phyloP scores from a whole-genome alignment of 164 flowering plant genomes.

The Tinospora cordifolia region DNA sequence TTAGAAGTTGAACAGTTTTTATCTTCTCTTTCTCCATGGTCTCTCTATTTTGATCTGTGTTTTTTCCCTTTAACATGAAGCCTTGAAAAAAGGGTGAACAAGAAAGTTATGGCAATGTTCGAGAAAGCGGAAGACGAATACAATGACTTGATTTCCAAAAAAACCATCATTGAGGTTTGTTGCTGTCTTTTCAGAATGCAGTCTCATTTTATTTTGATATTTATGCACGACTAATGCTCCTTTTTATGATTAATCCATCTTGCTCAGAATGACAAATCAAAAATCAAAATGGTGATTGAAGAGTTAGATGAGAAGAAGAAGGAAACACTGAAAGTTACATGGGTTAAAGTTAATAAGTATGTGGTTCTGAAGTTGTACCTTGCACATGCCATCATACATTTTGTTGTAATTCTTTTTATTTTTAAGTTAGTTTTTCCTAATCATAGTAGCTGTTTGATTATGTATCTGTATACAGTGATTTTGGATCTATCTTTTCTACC shows the following conservation, averaged over 20 bases:
- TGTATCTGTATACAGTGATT: conserved; percentile 54
- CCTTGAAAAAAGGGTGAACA: conserved; percentile 96
- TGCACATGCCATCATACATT: not conserved
- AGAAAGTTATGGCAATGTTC: conserved; percentile 98
- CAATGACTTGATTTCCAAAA: conserved; percentile 80
- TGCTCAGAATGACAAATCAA: conserved; percentile 83
- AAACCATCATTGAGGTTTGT: conserved; percentile 86
- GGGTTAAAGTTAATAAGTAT: conserved; percentile 85
- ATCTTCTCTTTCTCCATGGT: not conserved
- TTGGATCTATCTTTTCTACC: conserved; percentile 96
- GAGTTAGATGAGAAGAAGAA: conserved; percentile 98
- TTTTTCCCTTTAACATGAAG: conserved; percentile 27
- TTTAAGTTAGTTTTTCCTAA: not conserved
- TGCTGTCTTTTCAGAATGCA: not conserved
- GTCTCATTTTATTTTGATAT: not conserved
- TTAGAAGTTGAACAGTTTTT: not conserved
- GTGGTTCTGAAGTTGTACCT: not conserved
- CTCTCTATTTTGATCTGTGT: not conserved
- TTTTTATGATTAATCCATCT: conserved; percentile 4
- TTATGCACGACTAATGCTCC: not conserved
- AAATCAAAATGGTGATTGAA: conserved; percentile 90
- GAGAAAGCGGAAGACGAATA: conserved; percentile 99
- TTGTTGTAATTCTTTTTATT: not conserved
- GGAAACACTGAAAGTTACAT: conserved; percentile 89
- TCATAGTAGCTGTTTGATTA: not conserved